Percentiles rank a stretch among this genome's conserved stretches.
Conservation (phyloP, 2,329 filamentous ascomycete genomes). For the Trichoderma atrobrunneum region DNA sequence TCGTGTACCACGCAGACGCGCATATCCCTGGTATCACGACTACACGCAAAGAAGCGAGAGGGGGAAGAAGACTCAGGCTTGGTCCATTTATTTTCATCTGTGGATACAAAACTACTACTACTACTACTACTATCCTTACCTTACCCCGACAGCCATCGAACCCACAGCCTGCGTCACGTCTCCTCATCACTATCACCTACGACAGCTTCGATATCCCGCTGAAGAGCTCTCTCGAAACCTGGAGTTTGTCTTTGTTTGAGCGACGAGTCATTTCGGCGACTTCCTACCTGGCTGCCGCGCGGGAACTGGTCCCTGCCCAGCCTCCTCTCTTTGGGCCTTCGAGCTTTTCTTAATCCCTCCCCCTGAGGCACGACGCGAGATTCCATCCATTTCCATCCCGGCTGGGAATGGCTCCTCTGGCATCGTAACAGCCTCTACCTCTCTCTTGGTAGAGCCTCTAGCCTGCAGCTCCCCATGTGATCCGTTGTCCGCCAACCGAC, state of each 20-base stretch:
- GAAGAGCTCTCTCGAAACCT: not conserved
- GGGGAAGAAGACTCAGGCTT: not conserved
- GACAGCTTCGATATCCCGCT: not conserved
- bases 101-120: not conserved
- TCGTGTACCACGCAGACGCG: not conserved
- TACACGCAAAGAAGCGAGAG: not conserved
- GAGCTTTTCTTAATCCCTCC: not conserved
- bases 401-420: constrained; percentile 21
- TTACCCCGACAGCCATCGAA: not conserved
- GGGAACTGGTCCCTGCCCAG: constrained; percentile 11
- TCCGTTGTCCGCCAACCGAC: not conserved
- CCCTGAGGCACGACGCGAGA: not conserved
- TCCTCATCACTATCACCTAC: not conserved
- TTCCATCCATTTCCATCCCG: not conserved
- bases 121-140: too few relatives aligned
- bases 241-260: not conserved
- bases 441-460: constrained; percentile 8
- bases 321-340: not conserved
- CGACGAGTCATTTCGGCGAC: not conserved
- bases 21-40: not conserved
- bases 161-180: constrained; percentile 9
- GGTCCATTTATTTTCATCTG: not conserved
- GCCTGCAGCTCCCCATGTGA: constrained; percentile 22
- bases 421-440: constrained; percentile 18
- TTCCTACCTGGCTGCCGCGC: not conserved